Evolutionary conservation across 495 filamentous ascomycete genomes (phyloP), one percentile per base, ranked within the genome.

Genomic region (Penicillium argentinense): DNA sequence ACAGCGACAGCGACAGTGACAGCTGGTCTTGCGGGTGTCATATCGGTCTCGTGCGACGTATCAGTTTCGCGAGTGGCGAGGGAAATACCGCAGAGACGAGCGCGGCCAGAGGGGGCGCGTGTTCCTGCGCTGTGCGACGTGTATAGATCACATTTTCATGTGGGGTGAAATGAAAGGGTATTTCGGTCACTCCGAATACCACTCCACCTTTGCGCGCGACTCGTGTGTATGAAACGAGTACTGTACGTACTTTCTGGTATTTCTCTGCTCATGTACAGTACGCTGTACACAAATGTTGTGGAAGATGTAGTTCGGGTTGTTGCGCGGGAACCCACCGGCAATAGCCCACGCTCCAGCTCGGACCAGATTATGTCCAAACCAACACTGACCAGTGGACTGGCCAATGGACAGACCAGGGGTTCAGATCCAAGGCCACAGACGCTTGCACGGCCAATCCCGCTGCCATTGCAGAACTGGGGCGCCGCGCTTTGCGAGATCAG

Each of bases 71-170:
- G 16, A 30, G 21, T 16, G 28, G 21, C 22, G 24, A 42, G 21
- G n/a, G 18, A 37, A 23, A 33, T 22, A 8, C 24, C 22, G 11
- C 27, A 38, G 23, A 38, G 51, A 39, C 39, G 36, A 47, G 23
- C 21, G 21, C 11, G 11, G 33, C 22, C 11, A 26, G 23, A 47
- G 46, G 18, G 1, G 11, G 13, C 32, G 44, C 12, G 27, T 45
- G 50, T 44, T 42, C 45, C 54, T 60, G 53, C 49, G 47, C 30
- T 42, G 50, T 46, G 34, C 56, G 21, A 47, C 18, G 17, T 39
- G 24, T 53, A 60, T 43, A 54, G 39, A 52, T 60, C 57, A 60
- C 54, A 60, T 54, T 57, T 47, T 13, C 34, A 12, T 12, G 54
- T 41, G 32, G 45, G 45, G 38, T 19, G n/a, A n/a, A n/a, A n/a